phyloP scores from a whole-genome alignment of 306 rosid species.

The Vigna angularis region DNA sequence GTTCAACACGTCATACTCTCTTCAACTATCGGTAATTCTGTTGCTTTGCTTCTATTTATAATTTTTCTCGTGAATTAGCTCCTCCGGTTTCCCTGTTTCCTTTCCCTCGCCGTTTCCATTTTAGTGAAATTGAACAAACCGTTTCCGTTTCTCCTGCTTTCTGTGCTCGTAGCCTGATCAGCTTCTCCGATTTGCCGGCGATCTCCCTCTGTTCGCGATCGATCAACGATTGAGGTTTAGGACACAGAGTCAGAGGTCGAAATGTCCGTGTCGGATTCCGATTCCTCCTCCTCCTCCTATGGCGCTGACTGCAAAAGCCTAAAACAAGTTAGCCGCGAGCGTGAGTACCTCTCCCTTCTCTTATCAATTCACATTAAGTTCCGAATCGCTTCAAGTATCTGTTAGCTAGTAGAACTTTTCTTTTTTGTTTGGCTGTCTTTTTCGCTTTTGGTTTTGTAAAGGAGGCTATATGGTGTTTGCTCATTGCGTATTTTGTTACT shows the following conservation, averaged over 20 bases:
- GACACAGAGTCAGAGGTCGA: conserved; percentile 22
- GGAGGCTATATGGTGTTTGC: conserved; percentile 1
- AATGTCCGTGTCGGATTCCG: conserved; percentile 49
- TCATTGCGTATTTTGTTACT: not conserved
- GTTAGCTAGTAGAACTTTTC: not conserved
- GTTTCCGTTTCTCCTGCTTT: not conserved
- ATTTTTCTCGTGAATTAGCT: not conserved
- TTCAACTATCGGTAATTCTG: conserved; percentile 28
- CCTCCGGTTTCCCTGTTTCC: not conserved
- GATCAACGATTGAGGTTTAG: conserved; percentile 34
- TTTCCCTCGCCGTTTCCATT: not conserved
- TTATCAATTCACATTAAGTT: conserved; percentile 8
- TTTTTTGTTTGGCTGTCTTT: not conserved
- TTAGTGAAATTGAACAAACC: conserved; percentile 14
- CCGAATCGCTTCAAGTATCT: not conserved
- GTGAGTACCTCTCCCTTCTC: conserved; percentile 31
- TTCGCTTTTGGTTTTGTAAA: conserved; percentile 1
- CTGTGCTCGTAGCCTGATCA: conserved; percentile 26
- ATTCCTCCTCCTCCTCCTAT: conserved; percentile 51
- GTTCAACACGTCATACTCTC: conserved; percentile 48
- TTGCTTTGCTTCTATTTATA: not conserved
- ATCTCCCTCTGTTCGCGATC: conserved; percentile 42
- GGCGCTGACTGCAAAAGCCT: conserved; percentile 47
- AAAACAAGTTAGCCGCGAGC: conserved; percentile 54
- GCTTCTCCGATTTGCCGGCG: conserved; percentile 36